Conservation (phyloP, 441 rosid genomes). For the Brassica balearica region DNA sequence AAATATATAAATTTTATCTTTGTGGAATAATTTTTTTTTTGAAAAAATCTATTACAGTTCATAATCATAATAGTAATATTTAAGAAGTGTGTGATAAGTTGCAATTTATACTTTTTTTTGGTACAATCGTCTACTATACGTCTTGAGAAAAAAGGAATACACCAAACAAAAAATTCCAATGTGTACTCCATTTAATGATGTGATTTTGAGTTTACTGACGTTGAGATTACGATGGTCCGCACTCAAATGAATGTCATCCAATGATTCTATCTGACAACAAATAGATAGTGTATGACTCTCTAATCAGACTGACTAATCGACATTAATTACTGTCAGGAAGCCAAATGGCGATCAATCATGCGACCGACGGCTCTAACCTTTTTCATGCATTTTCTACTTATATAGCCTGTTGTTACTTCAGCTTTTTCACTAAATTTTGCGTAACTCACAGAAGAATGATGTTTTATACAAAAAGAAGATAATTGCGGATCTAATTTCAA, state of each 20-base stretch:
- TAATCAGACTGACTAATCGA: background rate
- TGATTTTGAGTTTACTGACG: conserved; percentile 9
- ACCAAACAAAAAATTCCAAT: conserved; percentile 13
- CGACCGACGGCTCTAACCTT: background rate
- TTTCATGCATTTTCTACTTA: background rate
- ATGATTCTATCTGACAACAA: background rate
- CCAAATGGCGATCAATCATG: background rate
- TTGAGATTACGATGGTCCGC: background rate
- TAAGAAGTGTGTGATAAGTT: background rate
- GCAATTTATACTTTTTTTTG: background rate
- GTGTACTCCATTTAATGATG: conserved; percentile 25
- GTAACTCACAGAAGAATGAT: background rate
- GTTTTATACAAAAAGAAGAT: background rate
- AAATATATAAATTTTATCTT: no score
- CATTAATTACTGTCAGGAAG: background rate
- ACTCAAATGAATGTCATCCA: background rate
- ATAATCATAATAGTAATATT: background rate
- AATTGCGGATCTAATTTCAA: background rate
- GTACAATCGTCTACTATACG: conserved; percentile 1
- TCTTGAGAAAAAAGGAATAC: background rate
- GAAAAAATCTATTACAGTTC: background rate
- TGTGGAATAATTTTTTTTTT: no score
- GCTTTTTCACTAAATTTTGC: background rate
- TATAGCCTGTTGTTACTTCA: background rate
- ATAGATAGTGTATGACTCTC: background rate